Evolutionary conservation across 2,329 filamentous ascomycete genomes (phyloP), one percentile per base, ranked within the genome.

Genomic region (Xylariaceae sp.): DNA sequence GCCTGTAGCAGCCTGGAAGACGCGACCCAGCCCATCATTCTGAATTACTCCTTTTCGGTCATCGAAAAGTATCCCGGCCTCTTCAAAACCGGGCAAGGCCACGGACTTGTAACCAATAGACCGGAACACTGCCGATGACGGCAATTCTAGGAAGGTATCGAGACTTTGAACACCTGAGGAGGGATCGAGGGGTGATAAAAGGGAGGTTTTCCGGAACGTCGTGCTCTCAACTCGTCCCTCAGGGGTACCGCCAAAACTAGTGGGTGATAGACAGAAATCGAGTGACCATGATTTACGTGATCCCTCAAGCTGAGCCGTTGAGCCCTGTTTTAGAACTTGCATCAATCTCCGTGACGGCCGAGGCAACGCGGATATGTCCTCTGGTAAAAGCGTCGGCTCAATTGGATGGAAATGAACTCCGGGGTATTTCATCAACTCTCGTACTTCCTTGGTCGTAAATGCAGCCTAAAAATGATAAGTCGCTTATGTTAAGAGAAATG

Each of bases 21-120:
- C 84, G 54, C 94, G 85, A 0, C 94, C 94, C 37, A 84, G 76
- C 1, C 87, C 83, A 71, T 97, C 92, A 68, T 97, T 96, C 44
- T 84, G 85, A 51, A 99, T 88, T 17, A 93, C 81, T 3, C 93
- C 94, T 2, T 82, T 82, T 6, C 78, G 77, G 1, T 82, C 74
- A 71, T 97, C 87, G 69, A 99, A 99, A 7, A 86, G 84, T 49
- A 97, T 85, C 1, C 87, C 87, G 0, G 93, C 76, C 3, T 88
- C 83, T 1, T 79, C 74, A 64, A 97, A 88, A 0, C 91, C 93
- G 0, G 85, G 81, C 0, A 99, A 76, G 0, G 90, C 80, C 37
- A 88, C 81, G 0, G 92, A 92, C 67, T 90, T 91, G 76, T 99
- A 99, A 5, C 94, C 94, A 49, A 99, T 92, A n/a, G 91, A 96